Evolutionary conservation across 192 early-diverging fungal genomes (phyloP).

Genomic region (Linnemannia elongata): DNA sequence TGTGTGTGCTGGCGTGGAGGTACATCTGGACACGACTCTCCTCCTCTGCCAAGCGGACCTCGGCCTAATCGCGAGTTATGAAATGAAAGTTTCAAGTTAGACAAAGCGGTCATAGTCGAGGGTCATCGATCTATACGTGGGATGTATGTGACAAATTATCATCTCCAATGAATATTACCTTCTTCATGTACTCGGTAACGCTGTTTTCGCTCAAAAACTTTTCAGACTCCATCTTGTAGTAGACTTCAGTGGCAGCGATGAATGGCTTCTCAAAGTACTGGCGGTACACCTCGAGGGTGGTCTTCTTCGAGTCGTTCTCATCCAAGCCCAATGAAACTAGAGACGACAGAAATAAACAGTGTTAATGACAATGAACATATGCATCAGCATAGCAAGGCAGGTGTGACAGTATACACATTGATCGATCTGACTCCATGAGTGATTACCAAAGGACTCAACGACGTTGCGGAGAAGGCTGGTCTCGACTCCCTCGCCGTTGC

Average conservation of each 20-base stretch:
- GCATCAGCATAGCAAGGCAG: not conserved
- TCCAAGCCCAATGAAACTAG: conserved; percentile 87
- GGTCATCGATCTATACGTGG: not conserved
- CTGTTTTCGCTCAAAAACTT: conserved; percentile 92
- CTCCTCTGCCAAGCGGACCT: conserved; percentile 82
- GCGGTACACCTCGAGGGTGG: conserved; percentile 90
- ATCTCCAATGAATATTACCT: conserved; percentile 59
- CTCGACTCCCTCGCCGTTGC: conserved; percentile 93
- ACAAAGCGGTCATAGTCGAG: not conserved
- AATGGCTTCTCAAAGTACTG: conserved; percentile 91
- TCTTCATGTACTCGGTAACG: conserved; percentile 96
- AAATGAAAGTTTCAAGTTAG: not conserved
- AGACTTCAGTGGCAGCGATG: conserved; percentile 80
- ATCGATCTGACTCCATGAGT: not conserved
- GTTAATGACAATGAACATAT: not conserved
- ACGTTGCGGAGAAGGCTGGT: conserved; percentile 87
- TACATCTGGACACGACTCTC: conserved; percentile 91
- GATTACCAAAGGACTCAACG: conserved; percentile 91
- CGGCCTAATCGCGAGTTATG: conserved; percentile 64
- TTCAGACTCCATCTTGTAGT: conserved; percentile 93
- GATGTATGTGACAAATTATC: not conserved
- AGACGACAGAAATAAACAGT: not conserved
- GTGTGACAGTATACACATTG: not conserved
- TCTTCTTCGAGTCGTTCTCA: conserved; percentile 81
- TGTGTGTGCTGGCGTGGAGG: conserved; percentile 85